Evolutionary conservation across 257 asterid species (phyloP), one percentile per base, ranked within the genome.

Genomic region (Salvia hispanica): DNA sequence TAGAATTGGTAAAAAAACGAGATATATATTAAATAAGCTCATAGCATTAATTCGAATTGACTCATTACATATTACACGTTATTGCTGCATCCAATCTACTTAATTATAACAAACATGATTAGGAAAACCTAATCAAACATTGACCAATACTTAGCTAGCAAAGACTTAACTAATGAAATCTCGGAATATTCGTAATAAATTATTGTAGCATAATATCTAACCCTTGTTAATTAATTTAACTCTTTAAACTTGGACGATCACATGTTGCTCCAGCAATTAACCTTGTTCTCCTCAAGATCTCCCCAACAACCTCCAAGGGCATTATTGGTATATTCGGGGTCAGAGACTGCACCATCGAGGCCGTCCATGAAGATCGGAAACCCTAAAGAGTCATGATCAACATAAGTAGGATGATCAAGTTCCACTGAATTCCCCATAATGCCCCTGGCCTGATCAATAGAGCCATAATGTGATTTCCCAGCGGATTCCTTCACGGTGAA

Each of bases 251-350:
- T 54, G 21, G 13, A 53, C 4, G 55, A 67, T 4, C 11, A 47
- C 65, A 46, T 56, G 47, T 52, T 62, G 52, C 40, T 52, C 71
- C 62, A 53, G 14, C 62, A 16, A 52, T 52, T 43, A 6, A 2
- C 60, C 55, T 43, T 43, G 40, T 9, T 25, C 15, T 31, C 56
- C 68, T 66, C 53, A 10, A 18, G 52, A 42, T 7, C 71, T 42
- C 64, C 64, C 31, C 55, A 42, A 43, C 72, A 55, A 55, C 18
- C 43, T 57, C 57, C 58, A 10, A 58, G 57, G 65, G 48, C 34
- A 68, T 56, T 56, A 10, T 68, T 3, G 64, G 37, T 43, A 67
- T 0, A n/a, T 55, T 15, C 63, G 13, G 40, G 7, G 11, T 46
- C 34, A 2, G 31, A 36, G 2, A 37, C 64, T 1, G 37, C 12